A percentile compares a stretch with the other conserved stretches of the same genome.
These are phyloP conservation scores for Suhomyces yuchorum DNA, from an alignment of 1,139 yeast species.

Conservation along the genomic window DNA sequence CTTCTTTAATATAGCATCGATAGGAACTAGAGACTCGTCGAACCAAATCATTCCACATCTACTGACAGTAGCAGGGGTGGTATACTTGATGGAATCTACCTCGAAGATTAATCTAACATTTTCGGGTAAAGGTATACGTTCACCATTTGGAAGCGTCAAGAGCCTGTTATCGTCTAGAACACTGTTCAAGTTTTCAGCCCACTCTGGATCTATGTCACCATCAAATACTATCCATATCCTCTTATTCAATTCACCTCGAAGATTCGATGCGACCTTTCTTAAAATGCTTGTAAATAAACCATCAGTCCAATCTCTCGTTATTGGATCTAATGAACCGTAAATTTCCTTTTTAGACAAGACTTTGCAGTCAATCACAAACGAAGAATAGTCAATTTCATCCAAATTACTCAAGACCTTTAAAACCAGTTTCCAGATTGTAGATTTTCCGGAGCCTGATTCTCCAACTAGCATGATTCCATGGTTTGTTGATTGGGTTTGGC, in stretches of 20 bases:
- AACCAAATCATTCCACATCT: conserved; percentile 92
- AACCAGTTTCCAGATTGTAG: conserved; percentile 55
- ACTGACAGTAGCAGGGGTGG: conserved; percentile 91
- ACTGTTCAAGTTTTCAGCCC: conserved; percentile 92
- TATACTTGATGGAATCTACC: conserved; percentile 61
- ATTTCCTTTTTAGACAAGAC: conserved; percentile 65
- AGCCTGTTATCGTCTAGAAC: conserved; percentile 86
- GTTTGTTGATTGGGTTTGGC: conserved; percentile 62
- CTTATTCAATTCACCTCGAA: conserved; percentile 59
- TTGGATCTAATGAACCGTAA: conserved; percentile 69
- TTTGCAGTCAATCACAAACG: conserved; percentile 70
- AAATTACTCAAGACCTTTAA: conserved; percentile 43
- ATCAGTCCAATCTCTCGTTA: conserved; percentile 92
- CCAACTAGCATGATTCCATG: conserved; percentile 88
- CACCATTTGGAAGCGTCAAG: conserved; percentile 88
- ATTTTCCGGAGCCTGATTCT: conserved; percentile 73
- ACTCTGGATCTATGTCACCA: conserved; percentile 91
- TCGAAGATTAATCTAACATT: conserved; percentile 76
- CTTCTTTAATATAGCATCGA: conserved; percentile 23
- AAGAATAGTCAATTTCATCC: conserved; percentile 38
- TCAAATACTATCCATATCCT: conserved; percentile 83
- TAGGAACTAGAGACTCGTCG: conserved; percentile 34
- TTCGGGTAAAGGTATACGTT: conserved; percentile 66
- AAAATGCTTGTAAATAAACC: conserved; percentile 77
- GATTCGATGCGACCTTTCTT: conserved; percentile 58